Evolutionary conservation across 257 asterid genomes (phyloP).

Genomic region (Lavandula angustifolia): DNA sequence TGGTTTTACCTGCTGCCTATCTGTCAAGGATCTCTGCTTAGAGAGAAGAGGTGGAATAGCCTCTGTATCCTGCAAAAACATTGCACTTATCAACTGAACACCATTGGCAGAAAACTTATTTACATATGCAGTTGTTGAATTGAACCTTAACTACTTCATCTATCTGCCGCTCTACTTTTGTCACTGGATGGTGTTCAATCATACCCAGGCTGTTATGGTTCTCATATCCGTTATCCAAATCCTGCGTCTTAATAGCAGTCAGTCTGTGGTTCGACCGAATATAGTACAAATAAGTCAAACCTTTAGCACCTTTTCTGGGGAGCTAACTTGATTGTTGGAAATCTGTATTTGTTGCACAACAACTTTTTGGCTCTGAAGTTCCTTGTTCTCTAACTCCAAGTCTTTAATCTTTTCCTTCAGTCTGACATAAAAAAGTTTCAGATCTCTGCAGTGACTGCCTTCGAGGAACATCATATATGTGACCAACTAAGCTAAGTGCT

Average conservation of each 20-base stretch:
- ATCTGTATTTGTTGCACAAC: conserved; percentile 49
- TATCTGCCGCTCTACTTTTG: conserved; percentile 44
- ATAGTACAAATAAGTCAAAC: conserved; percentile 21
- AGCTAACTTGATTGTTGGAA: conserved; percentile 41
- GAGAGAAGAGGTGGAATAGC: conserved; percentile 50
- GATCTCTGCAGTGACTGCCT: conserved; percentile 25
- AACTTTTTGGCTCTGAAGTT: conserved; percentile 56
- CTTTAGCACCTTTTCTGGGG: conserved; percentile 47
- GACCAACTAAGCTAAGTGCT: conserved; percentile 16
- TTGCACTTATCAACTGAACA: conserved; percentile 20
- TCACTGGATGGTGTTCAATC: conserved; percentile 43
- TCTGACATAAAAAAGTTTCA: conserved; percentile 42
- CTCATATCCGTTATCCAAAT: conserved; percentile 46
- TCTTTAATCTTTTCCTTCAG: conserved; percentile 64
- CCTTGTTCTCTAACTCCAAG: conserved; percentile 73
- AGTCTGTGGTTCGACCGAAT: conserved; percentile 23
- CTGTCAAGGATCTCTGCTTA: conserved; percentile 86
- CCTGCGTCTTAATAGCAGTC: conserved; percentile 42
- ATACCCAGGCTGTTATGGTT: conserved; percentile 42
- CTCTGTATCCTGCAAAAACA: conserved; percentile 54
- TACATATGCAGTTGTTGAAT: conserved; percentile 11
- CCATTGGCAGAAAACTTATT: conserved; percentile 24
- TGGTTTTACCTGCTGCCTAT: conserved; percentile 73
- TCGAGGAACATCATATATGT: conserved; percentile 26
- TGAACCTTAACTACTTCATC: conserved; percentile 49